Evolutionary conservation across 2,329 filamentous ascomycete genomes (phyloP), one percentile per base, ranked within the genome.

Genomic region (Venturia oleaginea): DNA sequence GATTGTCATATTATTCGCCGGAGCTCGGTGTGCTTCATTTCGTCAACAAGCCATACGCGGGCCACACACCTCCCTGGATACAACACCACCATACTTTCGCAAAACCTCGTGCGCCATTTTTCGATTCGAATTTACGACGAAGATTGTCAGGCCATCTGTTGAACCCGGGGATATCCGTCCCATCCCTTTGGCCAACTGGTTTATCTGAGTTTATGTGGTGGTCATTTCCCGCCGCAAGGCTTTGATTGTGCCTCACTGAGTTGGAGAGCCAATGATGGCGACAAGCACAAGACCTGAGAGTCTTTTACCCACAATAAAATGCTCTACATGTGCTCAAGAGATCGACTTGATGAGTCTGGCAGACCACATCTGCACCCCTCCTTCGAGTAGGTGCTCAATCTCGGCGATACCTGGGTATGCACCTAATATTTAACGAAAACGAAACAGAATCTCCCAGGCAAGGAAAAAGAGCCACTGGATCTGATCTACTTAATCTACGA

Each of bases 331-430:
- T 73, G 83, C 84, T 51, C 75, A 77, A 42, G 85, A 92, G 71
- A 90, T 96, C 66, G 88, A 92, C 72, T 94, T 96, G 69, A 88
- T 89, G 48, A 80, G 87, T 74, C 89, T 96, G 87, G 91, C 90
- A 67, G 91, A 95, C 67, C 92, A 96, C 78, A 74, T 90, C 67
- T 96, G 92, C 75, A 66, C 75, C 67, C 68, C 72, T 64, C 72
- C 37, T 2, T 27, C 77, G 66, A 72, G 79, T 76, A 77, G 78
- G 71, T 81, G 83, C 71, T 30, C 19, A 64, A 27, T 60, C 22
- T 63, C 57, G 30, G 59, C 22, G 10, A 17, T 30, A 15, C 1
- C 24, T 61, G 30, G 42, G 34, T 42, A 19, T 24, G 37, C 15
- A n/a, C 1, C 63, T 64, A 64, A 64, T 61, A n/a, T n/a, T n/a